Conservation (phyloP, 805 yeast genomes). For the Ascoidea rubescens region DNA sequence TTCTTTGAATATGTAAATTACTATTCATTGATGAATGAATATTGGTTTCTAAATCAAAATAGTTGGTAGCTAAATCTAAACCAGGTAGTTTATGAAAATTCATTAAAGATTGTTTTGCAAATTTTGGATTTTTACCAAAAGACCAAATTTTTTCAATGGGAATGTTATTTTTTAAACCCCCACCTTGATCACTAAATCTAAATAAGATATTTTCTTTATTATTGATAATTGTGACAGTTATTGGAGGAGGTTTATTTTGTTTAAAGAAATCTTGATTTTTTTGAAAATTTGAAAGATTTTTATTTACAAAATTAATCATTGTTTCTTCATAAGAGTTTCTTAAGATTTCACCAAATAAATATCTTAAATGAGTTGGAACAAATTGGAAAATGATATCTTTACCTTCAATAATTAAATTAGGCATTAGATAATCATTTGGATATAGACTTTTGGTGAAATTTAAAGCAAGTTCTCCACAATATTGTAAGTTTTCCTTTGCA, state of each 20-base stretch:
- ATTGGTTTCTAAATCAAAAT: slow-evolving; percentile 12
- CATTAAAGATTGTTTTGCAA: slow-evolving; percentile 42
- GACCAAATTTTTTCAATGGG: slow-evolving; percentile 67
- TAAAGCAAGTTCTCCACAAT: slow-evolving; percentile 38
- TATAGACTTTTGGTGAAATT: slow-evolving; percentile 37
- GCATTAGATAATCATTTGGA: slow-evolving; percentile 43
- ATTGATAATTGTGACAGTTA: slow-evolving; percentile 61
- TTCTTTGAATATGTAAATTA: too few species aligned
- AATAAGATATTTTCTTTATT: slow-evolving; percentile 56
- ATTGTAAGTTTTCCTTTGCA: slow-evolving; percentile 50
- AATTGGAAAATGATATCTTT: slow-evolving; percentile 59
- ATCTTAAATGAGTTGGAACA: slow-evolving; percentile 75
- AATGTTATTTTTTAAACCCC: slow-evolving; percentile 52
- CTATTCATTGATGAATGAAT: too few species aligned
- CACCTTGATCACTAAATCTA: slow-evolving; percentile 81
- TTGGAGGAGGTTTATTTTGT: slow-evolving; percentile 44
- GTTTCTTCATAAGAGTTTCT: slow-evolving; percentile 82
- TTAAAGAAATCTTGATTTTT: slow-evolving; percentile 6
- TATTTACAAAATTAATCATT: slow-evolving; percentile 26
- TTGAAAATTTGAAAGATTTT: slow-evolving; percentile 1
- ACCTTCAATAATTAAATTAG: slow-evolving; percentile 68
- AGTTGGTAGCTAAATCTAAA: slow-evolving; percentile 24
- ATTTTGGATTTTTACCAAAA: slow-evolving; percentile 57
- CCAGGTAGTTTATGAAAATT: slow-evolving; percentile 66
- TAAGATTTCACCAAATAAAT: slow-evolving; percentile 74